Conservation (phyloP, 2,329 filamentous ascomycete genomes). For the Penicillium crustosum region DNA sequence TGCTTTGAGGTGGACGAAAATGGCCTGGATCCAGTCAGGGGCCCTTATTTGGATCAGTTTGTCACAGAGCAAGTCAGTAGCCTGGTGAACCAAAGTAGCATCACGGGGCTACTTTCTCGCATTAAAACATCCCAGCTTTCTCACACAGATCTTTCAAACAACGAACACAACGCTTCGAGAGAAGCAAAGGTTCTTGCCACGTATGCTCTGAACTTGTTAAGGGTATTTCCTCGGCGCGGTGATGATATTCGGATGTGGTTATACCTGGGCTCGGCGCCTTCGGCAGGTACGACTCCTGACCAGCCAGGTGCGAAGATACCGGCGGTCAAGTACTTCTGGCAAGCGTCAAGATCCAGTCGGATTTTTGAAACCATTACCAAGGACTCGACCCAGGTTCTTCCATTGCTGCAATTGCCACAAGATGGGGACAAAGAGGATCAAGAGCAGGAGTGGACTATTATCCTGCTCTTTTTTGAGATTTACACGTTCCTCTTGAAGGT, state of each 20-base stretch:
- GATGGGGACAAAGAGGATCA: constrained; percentile 39
- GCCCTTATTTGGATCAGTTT: constrained; percentile 49
- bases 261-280: constrained; percentile 69
- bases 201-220: constrained; percentile 80
- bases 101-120: constrained; percentile 61
- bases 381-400: constrained; percentile 59
- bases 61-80: constrained; percentile 66
- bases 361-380: constrained; percentile 58
- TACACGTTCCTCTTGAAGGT: constrained; percentile 91
- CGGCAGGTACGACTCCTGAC: constrained; percentile 34
- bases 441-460: constrained; percentile 78
- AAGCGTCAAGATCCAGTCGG: constrained; percentile 58
- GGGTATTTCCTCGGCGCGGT: constrained; percentile 75
- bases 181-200: constrained; percentile 75
- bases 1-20: constrained; percentile 48
- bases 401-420: constrained; percentile 52
- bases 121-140: constrained; percentile 32
- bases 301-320: constrained; percentile 50
- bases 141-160: constrained; percentile 23
- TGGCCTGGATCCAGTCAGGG: constrained; percentile 32
- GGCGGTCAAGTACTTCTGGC: constrained; percentile 83
- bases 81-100: constrained; percentile 72
- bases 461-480: constrained; percentile 87
- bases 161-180: constrained; percentile 45
- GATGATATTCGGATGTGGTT: constrained; percentile 95